These are phyloP conservation scores for Aspergillus flavus DNA, from an alignment of 2,329 filamentous ascomycete species.

Conservation along the genomic window DNA sequence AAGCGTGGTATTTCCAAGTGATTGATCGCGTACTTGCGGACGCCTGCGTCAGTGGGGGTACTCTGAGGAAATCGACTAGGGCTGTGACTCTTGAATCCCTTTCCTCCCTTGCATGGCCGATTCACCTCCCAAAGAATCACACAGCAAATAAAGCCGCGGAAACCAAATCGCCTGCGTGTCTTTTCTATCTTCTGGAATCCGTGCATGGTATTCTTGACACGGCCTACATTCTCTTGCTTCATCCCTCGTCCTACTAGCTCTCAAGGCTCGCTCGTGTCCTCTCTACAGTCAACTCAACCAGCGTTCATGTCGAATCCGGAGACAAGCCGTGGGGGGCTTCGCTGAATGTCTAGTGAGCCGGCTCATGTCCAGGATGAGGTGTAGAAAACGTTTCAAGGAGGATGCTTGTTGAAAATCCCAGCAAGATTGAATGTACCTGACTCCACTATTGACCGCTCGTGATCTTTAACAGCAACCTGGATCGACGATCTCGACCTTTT, in stretches of 20 bases:
- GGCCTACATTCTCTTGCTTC: conserved; percentile 13
- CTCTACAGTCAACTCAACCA: conserved; percentile 20
- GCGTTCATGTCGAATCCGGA: conserved; percentile 31
- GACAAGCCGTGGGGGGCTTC: conserved; percentile 29
- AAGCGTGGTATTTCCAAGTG: conserved; percentile 23
- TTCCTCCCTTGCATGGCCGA: conserved; percentile 28
- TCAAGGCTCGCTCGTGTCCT: conserved; percentile 18
- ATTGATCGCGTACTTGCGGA: conserved; percentile 28
- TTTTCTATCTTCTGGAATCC: conserved; percentile 21
- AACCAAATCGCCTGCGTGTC: conserved; percentile 22
- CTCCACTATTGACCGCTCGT: conserved; percentile 23
- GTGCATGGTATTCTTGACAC: conserved; percentile 20
- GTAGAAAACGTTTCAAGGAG: conserved; percentile 48
- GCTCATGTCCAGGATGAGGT: conserved; percentile 45
- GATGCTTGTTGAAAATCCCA: conserved; percentile 41
- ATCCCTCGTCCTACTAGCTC: conserved; percentile 2
- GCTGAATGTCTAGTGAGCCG: conserved; percentile 31
- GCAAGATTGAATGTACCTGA: conserved; percentile 28
- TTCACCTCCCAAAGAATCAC: conserved; percentile 15
- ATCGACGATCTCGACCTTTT: conserved; percentile 15
- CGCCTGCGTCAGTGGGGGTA: conserved; percentile 29
- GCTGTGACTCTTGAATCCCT: conserved; percentile 28
- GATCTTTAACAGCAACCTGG: conserved; percentile 20
- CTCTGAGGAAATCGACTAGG: conserved; percentile 23
- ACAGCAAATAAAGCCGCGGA: conserved; percentile 18